Evolutionary conservation across 2,329 filamentous ascomycete species (phyloP), one percentile per base, ranked within the genome.

Genomic region (Pseudonectria buxi): DNA sequence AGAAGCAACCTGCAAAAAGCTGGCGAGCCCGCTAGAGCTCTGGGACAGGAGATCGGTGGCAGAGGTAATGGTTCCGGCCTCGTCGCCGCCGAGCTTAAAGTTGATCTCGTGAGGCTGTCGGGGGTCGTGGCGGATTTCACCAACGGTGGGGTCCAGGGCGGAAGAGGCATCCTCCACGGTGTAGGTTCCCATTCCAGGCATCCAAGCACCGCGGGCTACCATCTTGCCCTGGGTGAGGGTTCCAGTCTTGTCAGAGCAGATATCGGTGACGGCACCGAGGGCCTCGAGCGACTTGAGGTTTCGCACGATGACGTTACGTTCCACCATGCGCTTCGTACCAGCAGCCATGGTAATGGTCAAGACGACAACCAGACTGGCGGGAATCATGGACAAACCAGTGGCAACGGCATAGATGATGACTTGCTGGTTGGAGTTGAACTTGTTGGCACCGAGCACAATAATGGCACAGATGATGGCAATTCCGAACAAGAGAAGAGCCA

Each of bases 401-500:
- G 62, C 65, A 15, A 68, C 64, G n/a, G 62, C 65, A 40, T 67
- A 69, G 39, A 68, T 81, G 45, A 82, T 76, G 41, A 82, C 76
- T 45, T 81, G 75, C 18, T 68, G 65, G 24, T 66, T 59, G 25
- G 59, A 56, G n/a, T 64, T 58, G 54, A 76, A 78, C 2, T 68
- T 48, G 57, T 82, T 84, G 35, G 80, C 75, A 6, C 67, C 80
- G 30, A 83, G 69, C 26, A 84, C 80, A 47, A 86, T 76, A 45
- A 86, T 73, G 7, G 80, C 80, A 42, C 80, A 81, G 16, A 85
- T 50, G 10, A 86, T 72, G 3, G 81, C 81, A 33, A 83, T 72
- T 22, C 66, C 69, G 51, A 86, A 84, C 2, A 85, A 69, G 3
- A 81, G 56, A 13, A 84, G 66, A 14, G 81, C 81, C 32, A 86